Conservation (phyloP, 768 basidiomycete genomes). For the Dendrothele bispora region DNA sequence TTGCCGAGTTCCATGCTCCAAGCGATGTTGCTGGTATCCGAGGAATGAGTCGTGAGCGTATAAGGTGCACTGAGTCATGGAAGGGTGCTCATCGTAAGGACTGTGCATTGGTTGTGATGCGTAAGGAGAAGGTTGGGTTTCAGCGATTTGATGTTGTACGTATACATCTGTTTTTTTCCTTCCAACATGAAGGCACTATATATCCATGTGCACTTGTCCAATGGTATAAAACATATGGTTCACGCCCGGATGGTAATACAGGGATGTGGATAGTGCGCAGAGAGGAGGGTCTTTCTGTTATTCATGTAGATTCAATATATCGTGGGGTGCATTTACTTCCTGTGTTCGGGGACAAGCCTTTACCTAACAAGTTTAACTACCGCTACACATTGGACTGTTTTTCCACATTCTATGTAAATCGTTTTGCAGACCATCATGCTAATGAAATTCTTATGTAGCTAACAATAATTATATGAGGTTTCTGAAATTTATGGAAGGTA, state of each 20-base stretch:
- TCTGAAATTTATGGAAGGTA: too few relatives aligned
- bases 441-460: too few relatives aligned
- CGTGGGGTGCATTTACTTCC: too few relatives aligned
- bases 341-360: too few relatives aligned
- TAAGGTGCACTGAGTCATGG: slow-evolving; percentile 20
- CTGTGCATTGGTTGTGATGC: slow-evolving; percentile 15
- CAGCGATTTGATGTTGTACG: slow-evolving; percentile 18
- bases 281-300: too few relatives aligned
- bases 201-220: slow-evolving; percentile 26
- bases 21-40: slow-evolving; percentile 19
- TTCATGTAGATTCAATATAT: too few relatives aligned
- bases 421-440: too few relatives aligned
- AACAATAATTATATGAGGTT: too few relatives aligned
- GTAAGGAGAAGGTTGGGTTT: slow-evolving; percentile 13
- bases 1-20: slow-evolving; percentile 19
- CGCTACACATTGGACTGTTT: too few relatives aligned
- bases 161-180: slow-evolving; percentile 22
- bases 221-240: slow-evolving; percentile 21
- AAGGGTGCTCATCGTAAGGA: slow-evolving; percentile 13
- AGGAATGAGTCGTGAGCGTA: slow-evolving; percentile 21
- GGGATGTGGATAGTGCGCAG: slow-evolving; percentile 27
- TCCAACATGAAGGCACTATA: slow-evolving; percentile 8
- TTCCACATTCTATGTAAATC: too few relatives aligned
- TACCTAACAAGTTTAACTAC: too few relatives aligned
- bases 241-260: slow-evolving; percentile 14